These are phyloP conservation scores for Neonectria faginata DNA, from an alignment of 2,329 filamentous ascomycete genomes.

Conservation along the genomic window DNA sequence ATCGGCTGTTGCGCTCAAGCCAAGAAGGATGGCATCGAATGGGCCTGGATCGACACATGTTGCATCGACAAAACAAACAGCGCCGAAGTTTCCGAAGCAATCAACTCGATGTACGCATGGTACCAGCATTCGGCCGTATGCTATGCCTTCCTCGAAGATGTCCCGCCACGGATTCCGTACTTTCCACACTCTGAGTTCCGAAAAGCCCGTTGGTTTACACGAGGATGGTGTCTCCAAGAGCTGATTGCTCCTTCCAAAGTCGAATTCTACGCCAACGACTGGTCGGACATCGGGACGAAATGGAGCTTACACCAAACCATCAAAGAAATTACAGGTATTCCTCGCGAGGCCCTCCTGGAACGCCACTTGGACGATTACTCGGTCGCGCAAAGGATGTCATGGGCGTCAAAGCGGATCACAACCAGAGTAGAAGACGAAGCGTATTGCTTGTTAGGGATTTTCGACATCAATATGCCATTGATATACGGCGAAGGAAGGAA, in stretches of 20 bases:
- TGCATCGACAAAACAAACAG: slow-evolving; percentile 39
- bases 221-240: slow-evolving; percentile 44
- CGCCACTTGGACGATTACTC: not conserved
- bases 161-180: slow-evolving; percentile 21
- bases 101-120: slow-evolving; percentile 28
- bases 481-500: slow-evolving; percentile 36
- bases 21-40: not conserved
- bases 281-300: slow-evolving; percentile 41
- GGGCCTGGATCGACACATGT: slow-evolving; percentile 19
- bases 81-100: slow-evolving; percentile 38
- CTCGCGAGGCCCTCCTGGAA: not conserved
- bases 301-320: slow-evolving; percentile 28
- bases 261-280: slow-evolving; percentile 39
- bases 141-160: slow-evolving; percentile 38
- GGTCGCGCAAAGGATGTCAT: slow-evolving; percentile 29
- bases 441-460: slow-evolving; percentile 39
- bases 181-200: not conserved
- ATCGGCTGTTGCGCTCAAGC: not conserved
- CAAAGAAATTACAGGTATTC: slow-evolving; percentile 32
- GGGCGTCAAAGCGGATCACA: slow-evolving; percentile 33
- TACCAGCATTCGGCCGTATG: slow-evolving; percentile 36
- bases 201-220: slow-evolving; percentile 37
- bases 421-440: slow-evolving; percentile 37
- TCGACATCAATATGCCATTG: slow-evolving; percentile 38
- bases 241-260: slow-evolving; percentile 38